A percentile compares a stretch with the other conserved stretches of the same genome.
phyloP scores from a whole-genome alignment of 1,284 basidiomycete genomes.

The Taiwanofungus camphoratus region DNA sequence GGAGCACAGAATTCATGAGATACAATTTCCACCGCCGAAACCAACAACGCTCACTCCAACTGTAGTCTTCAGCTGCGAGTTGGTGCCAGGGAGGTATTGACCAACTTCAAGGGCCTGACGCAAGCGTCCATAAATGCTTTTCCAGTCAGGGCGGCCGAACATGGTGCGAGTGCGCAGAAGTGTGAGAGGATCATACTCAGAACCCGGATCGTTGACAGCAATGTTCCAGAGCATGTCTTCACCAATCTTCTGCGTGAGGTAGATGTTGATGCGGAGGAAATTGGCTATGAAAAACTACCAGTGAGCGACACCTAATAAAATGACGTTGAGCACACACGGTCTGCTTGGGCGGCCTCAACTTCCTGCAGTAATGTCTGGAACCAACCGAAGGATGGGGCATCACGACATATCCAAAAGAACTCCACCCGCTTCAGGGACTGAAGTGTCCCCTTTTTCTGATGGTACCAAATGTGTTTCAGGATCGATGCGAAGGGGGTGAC shows the following conservation, averaged over 20 bases:
- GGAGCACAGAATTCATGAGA: slow-evolving; percentile 7
- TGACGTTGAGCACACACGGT: slow-evolving; percentile 46
- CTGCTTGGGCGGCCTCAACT: slow-evolving; percentile 78
- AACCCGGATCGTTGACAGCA: slow-evolving; percentile 78
- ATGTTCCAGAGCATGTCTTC: slow-evolving; percentile 90
- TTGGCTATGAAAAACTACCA: slow-evolving; percentile 48
- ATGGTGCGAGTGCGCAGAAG: slow-evolving; percentile 79
- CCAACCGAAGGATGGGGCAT: slow-evolving; percentile 89
- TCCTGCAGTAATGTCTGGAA: slow-evolving; percentile 83
- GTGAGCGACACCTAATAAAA: background rate
- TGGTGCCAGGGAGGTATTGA: slow-evolving; percentile 72
- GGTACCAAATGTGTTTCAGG: slow-evolving; percentile 91
- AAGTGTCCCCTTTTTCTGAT: slow-evolving; percentile 69
- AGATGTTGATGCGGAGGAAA: slow-evolving; percentile 87
- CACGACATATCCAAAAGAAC: slow-evolving; percentile 89
- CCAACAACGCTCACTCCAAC: slow-evolving; percentile 56
- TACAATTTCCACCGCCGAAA: background rate
- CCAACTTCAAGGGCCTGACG: slow-evolving; percentile 71
- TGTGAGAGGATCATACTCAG: slow-evolving; percentile 80
- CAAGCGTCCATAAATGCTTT: slow-evolving; percentile 68
- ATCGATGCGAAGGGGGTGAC: slow-evolving; percentile 89
- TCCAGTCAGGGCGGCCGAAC: slow-evolving; percentile 87
- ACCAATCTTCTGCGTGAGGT: slow-evolving; percentile 80
- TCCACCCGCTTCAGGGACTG: slow-evolving; percentile 80
- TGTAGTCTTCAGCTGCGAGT: slow-evolving; percentile 72